Evolutionary conservation across 148 eudicot genomes (phyloP).

Genomic region (Silene uniflora): DNA sequence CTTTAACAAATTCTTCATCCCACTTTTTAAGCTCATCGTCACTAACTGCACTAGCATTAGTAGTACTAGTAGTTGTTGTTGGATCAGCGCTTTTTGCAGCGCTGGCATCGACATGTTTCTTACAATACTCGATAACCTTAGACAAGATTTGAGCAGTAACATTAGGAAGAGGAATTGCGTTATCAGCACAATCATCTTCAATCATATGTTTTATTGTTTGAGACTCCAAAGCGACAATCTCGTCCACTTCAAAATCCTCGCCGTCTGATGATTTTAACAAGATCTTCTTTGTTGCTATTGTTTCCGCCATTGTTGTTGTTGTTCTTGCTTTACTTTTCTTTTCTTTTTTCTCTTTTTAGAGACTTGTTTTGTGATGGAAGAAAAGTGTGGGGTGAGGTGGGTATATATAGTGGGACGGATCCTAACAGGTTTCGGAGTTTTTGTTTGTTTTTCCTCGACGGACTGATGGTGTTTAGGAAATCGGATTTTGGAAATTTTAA

Average conservation of each 20-base stretch:
- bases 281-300: background rate
- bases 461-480: too few species aligned
- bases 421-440: too few species aligned
- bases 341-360: too few species aligned
- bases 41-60: background rate
- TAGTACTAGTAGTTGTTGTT: conserved; percentile 2
- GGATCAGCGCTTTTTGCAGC: conserved; percentile 1
- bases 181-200: conserved; percentile 25
- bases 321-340: background rate
- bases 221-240: too few species aligned
- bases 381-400: too few species aligned
- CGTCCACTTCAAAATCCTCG: too few species aligned
- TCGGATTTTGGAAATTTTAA: too few species aligned
- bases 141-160: conserved; percentile 37
- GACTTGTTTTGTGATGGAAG: too few species aligned
- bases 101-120: conserved; percentile 35
- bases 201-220: too few species aligned
- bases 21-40: conserved; percentile 29
- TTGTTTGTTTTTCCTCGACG: too few species aligned
- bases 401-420: too few species aligned
- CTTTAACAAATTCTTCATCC: conserved; percentile 51
- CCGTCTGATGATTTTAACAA: conserved; percentile 21
- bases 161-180: conserved; percentile 42
- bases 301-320: conserved; percentile 9
- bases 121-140: conserved; percentile 17